Evolutionary conservation across 2,329 filamentous ascomycete genomes (phyloP), one percentile per base, ranked within the genome.

Genomic region (Claviceps digitariae): DNA sequence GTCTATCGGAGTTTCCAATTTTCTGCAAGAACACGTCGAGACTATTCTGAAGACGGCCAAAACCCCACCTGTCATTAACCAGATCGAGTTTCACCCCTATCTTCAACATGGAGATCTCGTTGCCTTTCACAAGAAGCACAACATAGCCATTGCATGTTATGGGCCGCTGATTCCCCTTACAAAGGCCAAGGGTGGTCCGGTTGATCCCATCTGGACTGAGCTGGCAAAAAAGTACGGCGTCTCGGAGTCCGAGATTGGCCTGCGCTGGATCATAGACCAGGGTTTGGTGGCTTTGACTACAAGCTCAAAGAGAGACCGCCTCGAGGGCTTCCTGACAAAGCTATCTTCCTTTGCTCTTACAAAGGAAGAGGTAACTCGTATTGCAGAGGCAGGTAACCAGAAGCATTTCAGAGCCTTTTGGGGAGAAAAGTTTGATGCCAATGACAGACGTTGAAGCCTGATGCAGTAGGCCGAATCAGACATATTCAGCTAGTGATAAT

Each of bases 11-110:
- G 82, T 93, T 15, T 87, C 83, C 62, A 93, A 91, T 71, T 91
- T 86, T 63, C 62, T 78, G 34, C 69, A 74, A 59, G 63, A 69
- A 45, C 71, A 85, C 58, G 67, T 85, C 21, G 76, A 83, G 63
- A 62, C 69, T 2, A 63, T 83, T 44, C 69, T 84, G 2, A 65
- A 75, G 63, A 79, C 81, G 5, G 82, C 82, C 50, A 77, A 75
- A 59, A 65, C 85, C 56, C 64, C 72, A 3, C 87, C 87, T 0
- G 82, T 79, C 7, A 77, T 86, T 57, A 90, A 91, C 71, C 87
- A 93, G 74, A 86, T 91, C 63, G 87, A 91, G 71, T 83, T 79
- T 62, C 85, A 93, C 67, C 86, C 87, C 0, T 87, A 88, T 64
- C 72, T 86, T 51, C 83, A 86, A 67, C 83, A 85, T 64, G 73